Percentiles rank a stretch among this genome's conserved stretches.
Evolutionary conservation across 495 filamentous ascomycete genomes (phyloP).

Genomic region (Aspergillus taichungensis): DNA sequence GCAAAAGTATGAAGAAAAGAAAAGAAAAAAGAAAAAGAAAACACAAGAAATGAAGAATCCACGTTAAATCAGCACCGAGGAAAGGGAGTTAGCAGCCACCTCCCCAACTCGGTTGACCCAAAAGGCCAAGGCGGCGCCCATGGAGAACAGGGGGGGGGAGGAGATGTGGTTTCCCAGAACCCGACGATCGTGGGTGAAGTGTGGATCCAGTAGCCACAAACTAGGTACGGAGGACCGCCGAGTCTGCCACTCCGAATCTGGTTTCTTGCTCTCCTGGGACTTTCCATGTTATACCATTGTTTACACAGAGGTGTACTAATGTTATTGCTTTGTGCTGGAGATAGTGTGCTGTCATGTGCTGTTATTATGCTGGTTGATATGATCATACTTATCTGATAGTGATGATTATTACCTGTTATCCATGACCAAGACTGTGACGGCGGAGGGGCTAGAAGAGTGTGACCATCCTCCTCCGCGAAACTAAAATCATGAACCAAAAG

Average conservation of each 20-base stretch:
- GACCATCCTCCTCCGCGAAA: too few relatives aligned
- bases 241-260: too few relatives aligned
- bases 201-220: slow-evolving; percentile 31
- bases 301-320: background rate
- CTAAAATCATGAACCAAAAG: slow-evolving; percentile 5
- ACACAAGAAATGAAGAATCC: background rate
- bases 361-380: too few relatives aligned
- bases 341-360: background rate
- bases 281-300: too few relatives aligned
- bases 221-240: slow-evolving; percentile 16
- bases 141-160: slow-evolving; percentile 19
- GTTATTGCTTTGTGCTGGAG: background rate
- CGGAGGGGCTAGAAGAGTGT: too few relatives aligned
- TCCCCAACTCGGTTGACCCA: background rate
- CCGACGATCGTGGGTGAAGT: slow-evolving; percentile 33
- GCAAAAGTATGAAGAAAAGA: slow-evolving; percentile 12
- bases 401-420: too few relatives aligned
- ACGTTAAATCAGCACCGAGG: slow-evolving; percentile 8
- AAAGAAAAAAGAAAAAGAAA: slow-evolving; percentile 12
- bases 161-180: slow-evolving; percentile 17
- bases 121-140: too few relatives aligned
- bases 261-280: slow-evolving; percentile 3
- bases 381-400: too few relatives aligned
- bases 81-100: slow-evolving; percentile 6
- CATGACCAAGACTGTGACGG: too few relatives aligned